Evolutionary conservation across 176 grass and related monocot species (phyloP), one percentile per base, ranked within the genome.

Genomic region (Triticum turgidum): DNA sequence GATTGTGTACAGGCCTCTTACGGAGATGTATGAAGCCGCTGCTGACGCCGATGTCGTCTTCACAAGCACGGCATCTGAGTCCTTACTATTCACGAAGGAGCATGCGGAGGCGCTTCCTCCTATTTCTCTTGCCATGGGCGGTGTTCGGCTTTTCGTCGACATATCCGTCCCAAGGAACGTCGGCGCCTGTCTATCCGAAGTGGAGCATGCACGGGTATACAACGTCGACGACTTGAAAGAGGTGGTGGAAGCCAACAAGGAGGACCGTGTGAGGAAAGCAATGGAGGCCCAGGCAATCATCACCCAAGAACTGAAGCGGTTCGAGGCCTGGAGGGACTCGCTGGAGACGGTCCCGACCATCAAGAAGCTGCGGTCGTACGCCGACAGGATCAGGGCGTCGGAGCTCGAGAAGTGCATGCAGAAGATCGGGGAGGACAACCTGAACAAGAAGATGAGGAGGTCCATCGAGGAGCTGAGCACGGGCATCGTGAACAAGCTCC

Each of bases 131-230:
- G 81, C 82, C 44, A 75, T 91, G 85, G 94, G 92, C 29, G 79
- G 86, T 56, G 72, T 67, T 32, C 92, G 92, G 34, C 54, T 97
- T 30, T 97, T 97, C 61, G 77, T 94, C 2, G 94, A 97, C 78
- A 97, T 97, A 86, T 97, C 94, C 41, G 94, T 97, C 21, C 94
- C 94, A 4, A 92, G 92, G 85, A 97, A 97, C 73, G 90, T 97
- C 14, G 75, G 90, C 5, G 91, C 92, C 3, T 94, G 92, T 37
- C 86, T 97, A 33, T 92, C 92, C 6, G 77, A 64, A 72, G 77
- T 92, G n/a, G 78, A 76, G 17, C 39, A 49, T 3, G 80, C 88
- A 0, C 88, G 88, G 21, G 88, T 97, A 22, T 94, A 94, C 84
- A 94, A 97, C 21, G 92, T 97, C 0, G 94, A 97, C 85, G 94